These are phyloP conservation scores for Hibiscus syriacus DNA, from an alignment of 345 rosid genomes.

Conservation along the genomic window DNA sequence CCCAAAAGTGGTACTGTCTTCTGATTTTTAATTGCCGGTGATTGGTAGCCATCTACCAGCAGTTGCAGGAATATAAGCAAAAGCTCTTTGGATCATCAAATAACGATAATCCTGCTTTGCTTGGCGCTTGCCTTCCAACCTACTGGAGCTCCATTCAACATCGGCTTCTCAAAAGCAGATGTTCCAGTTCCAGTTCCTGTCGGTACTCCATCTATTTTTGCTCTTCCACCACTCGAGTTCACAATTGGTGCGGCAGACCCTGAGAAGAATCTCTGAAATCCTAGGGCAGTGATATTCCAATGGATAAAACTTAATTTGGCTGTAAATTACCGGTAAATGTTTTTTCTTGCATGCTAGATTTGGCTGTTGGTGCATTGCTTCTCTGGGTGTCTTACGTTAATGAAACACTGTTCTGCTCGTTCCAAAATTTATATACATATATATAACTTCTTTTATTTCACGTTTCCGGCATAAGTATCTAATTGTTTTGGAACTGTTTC, in stretches of 20 bases:
- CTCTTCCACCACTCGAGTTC: constrained; percentile 54
- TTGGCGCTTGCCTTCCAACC: constrained; percentile 19
- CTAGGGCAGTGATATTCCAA: constrained; percentile 48
- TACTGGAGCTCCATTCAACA: constrained; percentile 38
- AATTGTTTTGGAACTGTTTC: too few relatives aligned
- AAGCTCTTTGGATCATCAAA: constrained; percentile 13
- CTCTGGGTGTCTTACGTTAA: too few relatives aligned
- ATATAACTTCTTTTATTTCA: too few relatives aligned
- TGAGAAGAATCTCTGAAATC: constrained; percentile 14
- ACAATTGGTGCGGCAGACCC: constrained; percentile 58
- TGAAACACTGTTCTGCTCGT: too few relatives aligned
- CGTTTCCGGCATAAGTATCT: too few relatives aligned
- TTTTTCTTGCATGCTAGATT: too few relatives aligned
- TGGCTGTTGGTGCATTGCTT: too few relatives aligned
- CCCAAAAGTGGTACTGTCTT: background rate
- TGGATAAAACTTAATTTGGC: constrained; percentile 49
- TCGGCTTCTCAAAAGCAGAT: constrained; percentile 50
- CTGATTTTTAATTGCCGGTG: background rate
- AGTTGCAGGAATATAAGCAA: background rate
- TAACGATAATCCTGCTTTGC: constrained; percentile 17
- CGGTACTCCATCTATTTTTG: constrained; percentile 48
- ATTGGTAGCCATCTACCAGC: background rate
- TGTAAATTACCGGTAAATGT: background rate
- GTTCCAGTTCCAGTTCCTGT: constrained; percentile 24
- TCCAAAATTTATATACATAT: too few relatives aligned